Percentiles rank a stretch among this genome's conserved stretches.
phyloP scores from a whole-genome alignment of 1,284 basidiomycete genomes.

The Leccinum griseonigrum region DNA sequence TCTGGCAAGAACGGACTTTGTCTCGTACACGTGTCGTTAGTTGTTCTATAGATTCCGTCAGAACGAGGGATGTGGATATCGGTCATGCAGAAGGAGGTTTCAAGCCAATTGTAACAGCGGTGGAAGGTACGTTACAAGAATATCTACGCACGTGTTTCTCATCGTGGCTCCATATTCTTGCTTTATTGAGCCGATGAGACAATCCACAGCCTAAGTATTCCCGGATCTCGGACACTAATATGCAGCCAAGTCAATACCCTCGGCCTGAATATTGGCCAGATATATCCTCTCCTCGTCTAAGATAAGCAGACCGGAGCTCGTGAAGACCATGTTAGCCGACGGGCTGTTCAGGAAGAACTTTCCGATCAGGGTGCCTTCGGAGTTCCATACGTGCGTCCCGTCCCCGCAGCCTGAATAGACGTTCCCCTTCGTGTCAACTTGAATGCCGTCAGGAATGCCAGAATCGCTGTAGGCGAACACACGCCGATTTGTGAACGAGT shows the following conservation, averaged over 20 bases:
- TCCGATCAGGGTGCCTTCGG: constrained; percentile 62
- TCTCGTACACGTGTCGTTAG: constrained; percentile 7
- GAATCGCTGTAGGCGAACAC: constrained; percentile 70
- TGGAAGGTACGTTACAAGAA: constrained; percentile 1
- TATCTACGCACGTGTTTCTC: not conserved
- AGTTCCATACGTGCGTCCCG: constrained; percentile 56
- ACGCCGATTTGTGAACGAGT: constrained; percentile 61
- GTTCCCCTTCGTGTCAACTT: constrained; percentile 31
- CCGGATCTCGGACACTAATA: not conserved
- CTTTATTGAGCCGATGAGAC: not conserved
- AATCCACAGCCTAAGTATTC: not conserved
- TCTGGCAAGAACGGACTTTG: not conserved
- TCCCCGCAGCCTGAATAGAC: constrained; percentile 27
- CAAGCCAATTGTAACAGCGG: not conserved
- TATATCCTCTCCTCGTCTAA: constrained; percentile 17
- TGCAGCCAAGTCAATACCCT: constrained; percentile 20
- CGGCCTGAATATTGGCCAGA: constrained; percentile 15
- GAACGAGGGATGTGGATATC: not conserved
- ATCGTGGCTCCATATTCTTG: not conserved
- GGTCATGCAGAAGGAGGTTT: not conserved
- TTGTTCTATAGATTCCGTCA: constrained; percentile 2
- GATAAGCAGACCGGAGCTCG: constrained; percentile 21
- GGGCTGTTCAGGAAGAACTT: constrained; percentile 68
- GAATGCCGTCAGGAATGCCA: constrained; percentile 72
- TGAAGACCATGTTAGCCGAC: constrained; percentile 65